Base-by-base conservation (phyloP, 306 rosid species). In the Phaseolus lunatus region DNA sequence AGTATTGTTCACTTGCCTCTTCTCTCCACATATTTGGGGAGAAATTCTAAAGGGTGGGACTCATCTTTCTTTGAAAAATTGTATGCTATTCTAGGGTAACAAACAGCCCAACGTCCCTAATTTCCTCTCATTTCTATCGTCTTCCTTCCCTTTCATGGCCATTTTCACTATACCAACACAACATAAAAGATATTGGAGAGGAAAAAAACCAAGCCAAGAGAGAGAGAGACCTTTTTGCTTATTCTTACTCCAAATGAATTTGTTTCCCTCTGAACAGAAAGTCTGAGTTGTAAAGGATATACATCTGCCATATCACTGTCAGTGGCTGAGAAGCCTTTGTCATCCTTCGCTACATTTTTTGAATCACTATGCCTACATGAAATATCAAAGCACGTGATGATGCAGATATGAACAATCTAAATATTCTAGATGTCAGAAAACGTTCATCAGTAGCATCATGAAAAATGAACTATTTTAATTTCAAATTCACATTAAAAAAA, bases 281-380 rank as follows among this genome's bases (percentile, higher is more conserved):
- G 94, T 84, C 96, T 86, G 47, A 95, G 97, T 70, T 92, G 96
- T 72, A 95, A 87, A 29, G 99, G 99, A 86, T 95, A 95, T 74
- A 95, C 97, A 84, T 92, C 99, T 8, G 84, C 80, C 79, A 89
- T 92, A 87, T 90, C 92, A 84, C 85, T 88, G 79, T 87, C 90
- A 7, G 90, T 88, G 56, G 92, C 93, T 45, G 91, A 90, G 81
- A 92, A 92, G 44, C 85, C 89, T 85, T 76, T 83, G 69, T 87
- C 87, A 76, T 92, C 89, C 86, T 89, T 95, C 70, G 43, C 61
- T 66, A 90, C 79, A 31, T 67, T 81, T 86, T 89, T 92, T 11
- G 89, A 87, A 83, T 88, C 93, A 79, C 92, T 95, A 68, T 95
- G 98, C 97, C 97, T 95, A 80, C 70, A 80, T 22, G 35, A 48